Evolutionary conservation across 2,329 filamentous ascomycete species (phyloP), one percentile per base, ranked within the genome.

Genomic region (Fusarium graminum): DNA sequence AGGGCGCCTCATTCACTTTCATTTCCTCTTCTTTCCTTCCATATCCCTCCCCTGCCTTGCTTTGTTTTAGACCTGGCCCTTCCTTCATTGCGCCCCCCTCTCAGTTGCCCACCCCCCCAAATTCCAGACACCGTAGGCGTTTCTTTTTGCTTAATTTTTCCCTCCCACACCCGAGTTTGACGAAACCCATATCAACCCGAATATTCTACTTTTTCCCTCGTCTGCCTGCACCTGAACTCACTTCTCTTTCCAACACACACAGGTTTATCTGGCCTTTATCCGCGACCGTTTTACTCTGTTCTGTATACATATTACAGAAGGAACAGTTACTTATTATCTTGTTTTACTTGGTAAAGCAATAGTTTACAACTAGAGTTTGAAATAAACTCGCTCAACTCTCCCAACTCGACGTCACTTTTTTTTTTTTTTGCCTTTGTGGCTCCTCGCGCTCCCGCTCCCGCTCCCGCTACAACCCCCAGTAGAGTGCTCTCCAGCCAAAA

Each of bases 101-200:
- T 50, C 53, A 58, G 28, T 63, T 13, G 26, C 51, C 51, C 67
- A 55, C 55, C 61, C 63, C 67, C 69, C 67, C 22, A 22, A 22
- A 69, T 72, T 73, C 65, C 63, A 69, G 53, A 61, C 65, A 54
- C 46, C 42, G 58, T 60, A 64, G 43, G 45, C 46, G 49, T 67
- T 65, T 60, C 61, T 61, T 63, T 68, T 69, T 68, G 22, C 63
- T 68, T 57, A 69, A 63, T 59, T 67, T 67, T 58, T 72, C 40
- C 65, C 68, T 72, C 70, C 69, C 71, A 73, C 71, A 73, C 68
- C 70, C 70, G 70, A 71, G 51, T 71, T 69, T 72, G 69, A 65
- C 69, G 72, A 72, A 72, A 42, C 52, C 67, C 67, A 69, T 72
- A 71, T 73, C 70, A 73, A 71, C 69, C 69, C 67, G 63, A 72